Evolutionary conservation across 148 eudicot species (phyloP), one percentile per base, ranked within the genome.

Genomic region (Limonium bicolor): DNA sequence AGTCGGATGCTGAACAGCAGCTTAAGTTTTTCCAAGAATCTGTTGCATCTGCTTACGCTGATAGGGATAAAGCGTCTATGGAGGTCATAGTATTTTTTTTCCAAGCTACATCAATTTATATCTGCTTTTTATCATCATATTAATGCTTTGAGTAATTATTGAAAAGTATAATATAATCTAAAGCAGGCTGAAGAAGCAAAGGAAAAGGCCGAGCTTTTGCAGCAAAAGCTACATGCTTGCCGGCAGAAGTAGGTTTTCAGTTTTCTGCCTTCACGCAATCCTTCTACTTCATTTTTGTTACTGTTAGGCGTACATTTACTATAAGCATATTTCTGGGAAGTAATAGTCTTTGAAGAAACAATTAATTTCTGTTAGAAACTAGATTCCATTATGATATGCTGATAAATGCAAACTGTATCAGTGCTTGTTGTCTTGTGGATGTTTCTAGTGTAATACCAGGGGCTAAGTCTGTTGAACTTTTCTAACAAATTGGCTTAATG

Each of bases 121-220:
- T 39, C 11, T 20, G 0, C 39, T 41, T 24, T 5, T 54, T 38
- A 15, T 20, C 27, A 32, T 41, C 30, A 39, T n/a, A n/a, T n/a
- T n/a, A n/a, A n/a, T 38, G 25, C 44, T 34, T 16, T 46, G 27
- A 12, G 48, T 49, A 34, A 34, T 33, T 55, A 23, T 34, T 59
- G 19, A 55, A 58, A 26, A 4, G 9, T 3, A 22, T 60, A 39
- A 4, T 34, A 17, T 71, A 42, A 46, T 31, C 64, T 30, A 31
- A 41, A 25, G 62, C 68, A 88, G 97, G 94, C 97, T 13, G 92
- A 88, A 58, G 72, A 74, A 54, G 80, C 92, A 2, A 88, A 77
- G 68, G 94, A 83, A 56, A 75, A 65, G 54, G 87, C 62, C 60
- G 92, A 80, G 50, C 23, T 57, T 31, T 53, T 76, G 68, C 71